Evolutionary conservation across 257 asterid genomes (phyloP), one percentile per base, ranked within the genome.

Genomic region (Solanum phureja): DNA sequence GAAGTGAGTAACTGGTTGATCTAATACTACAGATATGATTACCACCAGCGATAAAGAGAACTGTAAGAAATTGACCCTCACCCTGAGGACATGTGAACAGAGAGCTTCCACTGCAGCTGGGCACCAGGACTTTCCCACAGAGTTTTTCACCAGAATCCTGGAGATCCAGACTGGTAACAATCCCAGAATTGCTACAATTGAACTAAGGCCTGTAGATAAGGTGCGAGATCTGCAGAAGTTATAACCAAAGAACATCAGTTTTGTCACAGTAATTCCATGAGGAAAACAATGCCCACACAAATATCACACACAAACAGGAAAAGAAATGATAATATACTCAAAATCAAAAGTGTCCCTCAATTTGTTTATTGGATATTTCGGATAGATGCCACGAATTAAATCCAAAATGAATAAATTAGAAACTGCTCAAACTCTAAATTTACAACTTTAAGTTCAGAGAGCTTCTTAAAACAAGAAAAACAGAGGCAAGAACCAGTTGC

Each of bases 61-160:
- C 8, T 4, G 11, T 33, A 71, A 42, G 83, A 82, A 77, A 86
- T 11, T 82, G 83, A 89, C 34, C 31, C 83, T 71, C 85, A 97
- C 99, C 98, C 94, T 91, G 87, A 97, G 93, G 76, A 94, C 92
- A 89, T 91, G 94, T 46, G 93, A 88, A 90, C 94, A 89, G 35
- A 97, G 86, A 88, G 91, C 92, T 52, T 93, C 95, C 86, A 93
- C 89, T 14, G 98, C 95, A 66, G 93, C 74, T 88, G 96, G 87
- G 71, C 98, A 94, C 98, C 98, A 97, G 60, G 91, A 88, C 83
- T 92, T 93, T 71, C 95, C 99, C 1, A 95, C 58, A 34, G 93
- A 89, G 62, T 72, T 89, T 88, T 91, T 94, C 83, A 92, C 93
- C 60, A 95, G 86, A 87, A 92, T 92, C 85, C 89, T 91, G 23